A percentile compares a stretch with the other conserved stretches of the same genome.
phyloP scores from a whole-genome alignment of 768 basidiomycete species.

The Crucibulum laeve region DNA sequence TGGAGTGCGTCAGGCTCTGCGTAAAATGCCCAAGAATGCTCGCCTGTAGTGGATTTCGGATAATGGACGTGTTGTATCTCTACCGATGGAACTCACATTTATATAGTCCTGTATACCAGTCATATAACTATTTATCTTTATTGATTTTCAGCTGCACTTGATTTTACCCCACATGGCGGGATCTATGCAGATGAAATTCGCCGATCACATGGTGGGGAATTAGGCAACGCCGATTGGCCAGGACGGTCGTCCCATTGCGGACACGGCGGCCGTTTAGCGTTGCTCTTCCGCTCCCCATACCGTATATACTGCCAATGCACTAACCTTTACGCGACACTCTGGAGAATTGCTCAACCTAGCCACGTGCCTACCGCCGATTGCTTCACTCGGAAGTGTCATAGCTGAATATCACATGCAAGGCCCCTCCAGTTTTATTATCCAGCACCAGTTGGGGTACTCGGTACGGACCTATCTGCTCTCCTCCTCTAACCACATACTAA shows the following conservation, averaged over 20 bases:
- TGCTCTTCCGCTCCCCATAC: no score
- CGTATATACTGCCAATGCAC: no score
- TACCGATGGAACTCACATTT: not conserved
- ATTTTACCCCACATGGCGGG: no score
- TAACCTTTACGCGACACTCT: not conserved
- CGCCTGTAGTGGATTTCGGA: slow-evolving; percentile 28
- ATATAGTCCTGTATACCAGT: no score
- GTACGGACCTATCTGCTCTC: not conserved
- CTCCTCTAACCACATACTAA: slow-evolving; percentile 7
- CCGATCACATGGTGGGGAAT: no score
- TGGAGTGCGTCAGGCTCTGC: slow-evolving; percentile 55
- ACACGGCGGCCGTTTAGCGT: no score
- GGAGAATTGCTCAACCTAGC: not conserved
- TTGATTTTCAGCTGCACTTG: no score
- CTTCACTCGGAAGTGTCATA: not conserved
- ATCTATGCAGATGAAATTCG: no score
- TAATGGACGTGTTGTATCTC: not conserved
- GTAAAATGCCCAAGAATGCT: slow-evolving; percentile 48
- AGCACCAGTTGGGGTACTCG: not conserved
- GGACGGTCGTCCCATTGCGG: no score
- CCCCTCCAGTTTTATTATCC: not conserved
- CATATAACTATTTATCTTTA: no score
- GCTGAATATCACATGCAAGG: not conserved
- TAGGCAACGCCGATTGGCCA: no score
- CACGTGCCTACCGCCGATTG: not conserved